phyloP scores from a whole-genome alignment of 306 rosid species.

The Fragaria iinumae region DNA sequence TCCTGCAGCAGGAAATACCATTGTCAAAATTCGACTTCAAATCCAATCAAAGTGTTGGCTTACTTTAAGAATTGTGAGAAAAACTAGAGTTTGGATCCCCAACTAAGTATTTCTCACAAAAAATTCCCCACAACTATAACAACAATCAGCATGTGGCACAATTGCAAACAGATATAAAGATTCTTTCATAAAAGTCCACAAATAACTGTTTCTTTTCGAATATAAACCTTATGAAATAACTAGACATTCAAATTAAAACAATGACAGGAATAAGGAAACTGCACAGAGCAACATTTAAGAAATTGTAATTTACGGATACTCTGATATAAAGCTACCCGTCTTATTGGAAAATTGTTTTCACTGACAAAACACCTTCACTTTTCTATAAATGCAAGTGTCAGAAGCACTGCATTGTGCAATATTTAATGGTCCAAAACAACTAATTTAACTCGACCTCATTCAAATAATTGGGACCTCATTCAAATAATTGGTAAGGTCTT shows the following conservation, averaged over 20 bases:
- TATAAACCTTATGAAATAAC: not conserved
- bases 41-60: not conserved
- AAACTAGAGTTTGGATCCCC: not conserved
- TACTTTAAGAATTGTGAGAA: not conserved
- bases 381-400: not conserved
- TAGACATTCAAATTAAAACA: not conserved
- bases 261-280: not conserved
- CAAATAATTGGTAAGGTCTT: not conserved
- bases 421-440: not conserved
- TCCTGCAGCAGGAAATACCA: slow-evolving; percentile 46
- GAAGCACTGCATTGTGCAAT: not conserved
- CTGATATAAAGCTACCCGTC: not conserved
- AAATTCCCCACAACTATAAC: not conserved
- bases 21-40: slow-evolving; percentile 5
- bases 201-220: not conserved
- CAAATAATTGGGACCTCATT: not conserved
- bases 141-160: not conserved
- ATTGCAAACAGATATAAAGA: not conserved
- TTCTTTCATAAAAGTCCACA: not conserved
- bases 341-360: not conserved
- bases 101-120: not conserved
- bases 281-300: not conserved
- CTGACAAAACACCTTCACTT: not conserved
- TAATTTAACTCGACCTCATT: not conserved
- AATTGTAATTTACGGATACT: not conserved